Base-by-base conservation (phyloP, 1,284 basidiomycete genomes). In the Ustilago xerochloae region DNA sequence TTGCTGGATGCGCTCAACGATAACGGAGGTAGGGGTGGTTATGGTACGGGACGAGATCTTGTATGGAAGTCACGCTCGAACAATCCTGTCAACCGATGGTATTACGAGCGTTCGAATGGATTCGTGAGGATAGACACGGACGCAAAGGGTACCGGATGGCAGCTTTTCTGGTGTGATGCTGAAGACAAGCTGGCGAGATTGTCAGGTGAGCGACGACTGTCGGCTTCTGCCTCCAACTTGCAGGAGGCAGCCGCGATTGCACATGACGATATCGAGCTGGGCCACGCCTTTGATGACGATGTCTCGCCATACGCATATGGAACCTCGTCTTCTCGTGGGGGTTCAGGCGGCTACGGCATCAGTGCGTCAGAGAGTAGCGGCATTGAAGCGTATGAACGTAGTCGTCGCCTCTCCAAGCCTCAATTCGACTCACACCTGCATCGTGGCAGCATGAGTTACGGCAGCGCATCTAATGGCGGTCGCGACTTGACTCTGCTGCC, bases 71-170 rank as follows among this genome's bases (percentile, higher is more conserved):
- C 90, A 80, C 89, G 97, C 58, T 88, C 90, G 10, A 89, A 96
- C 85, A 99, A 99, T 84, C 94, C 94, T 0, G 91, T 99, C 58
- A 99, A 99, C 86, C 96, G 95, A 85, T 99, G 97, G 97, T 99
- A 99, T 86, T 97, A 94, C 79, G 97, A 99, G 84, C 90, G 97
- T 33, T 92, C 91, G 81, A 93, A 92, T 46, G 97, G 97, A 9
- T 96, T 97, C 85, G 77, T 94, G 35, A 88, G 92, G 56, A 88
- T 93, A 86, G 80, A 81, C 5, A 81, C 80, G 8, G 68, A 77
- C 48, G 57, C 54, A 20, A 64, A 64, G 26, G 62, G 59, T 20
- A 63, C 62, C 1, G 68, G 54, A 32, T 98, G 93, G 94, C 90
- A 92, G 60, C 86, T 99, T 79, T 99, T 99, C 86, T 99, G 97